phyloP scores from a whole-genome alignment of 2,329 filamentous ascomycete species.

The Coniochaeta sp. region DNA sequence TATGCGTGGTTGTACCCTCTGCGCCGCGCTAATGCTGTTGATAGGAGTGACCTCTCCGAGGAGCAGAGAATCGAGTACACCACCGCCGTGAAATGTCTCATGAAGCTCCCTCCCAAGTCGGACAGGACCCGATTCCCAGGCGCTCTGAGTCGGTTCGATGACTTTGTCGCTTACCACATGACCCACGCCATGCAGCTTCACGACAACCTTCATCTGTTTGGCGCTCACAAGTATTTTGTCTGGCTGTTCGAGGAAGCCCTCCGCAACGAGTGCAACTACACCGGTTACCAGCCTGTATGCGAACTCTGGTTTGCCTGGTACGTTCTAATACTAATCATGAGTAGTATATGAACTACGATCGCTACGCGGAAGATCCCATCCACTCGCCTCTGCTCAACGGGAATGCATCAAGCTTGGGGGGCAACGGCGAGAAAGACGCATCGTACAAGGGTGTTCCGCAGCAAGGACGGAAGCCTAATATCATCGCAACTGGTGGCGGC shows the following conservation, averaged over 20 bases:
- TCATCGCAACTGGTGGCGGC: conserved; percentile 38
- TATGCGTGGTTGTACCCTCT: background rate
- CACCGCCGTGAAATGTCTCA: conserved; percentile 18
- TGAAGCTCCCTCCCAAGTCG: conserved; percentile 15
- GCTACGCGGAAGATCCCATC: conserved; percentile 35
- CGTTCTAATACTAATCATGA: background rate
- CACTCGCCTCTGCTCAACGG: conserved; percentile 49
- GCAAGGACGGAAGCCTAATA: conserved; percentile 26
- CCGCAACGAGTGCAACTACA: conserved; percentile 26
- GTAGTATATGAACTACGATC: conserved; percentile 45
- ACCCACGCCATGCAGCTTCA: conserved; percentile 17
- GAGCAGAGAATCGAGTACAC: conserved; percentile 17
- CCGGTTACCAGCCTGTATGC: conserved; percentile 21
- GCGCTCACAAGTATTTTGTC: conserved; percentile 23
- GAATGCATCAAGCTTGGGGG: conserved; percentile 39
- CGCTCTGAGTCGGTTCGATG: conserved; percentile 19
- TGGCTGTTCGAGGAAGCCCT: conserved; percentile 23
- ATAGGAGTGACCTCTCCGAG: conserved; percentile 17
- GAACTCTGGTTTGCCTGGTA: too few relatives aligned
- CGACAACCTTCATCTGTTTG: conserved; percentile 18
- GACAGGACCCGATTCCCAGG: conserved; percentile 17
- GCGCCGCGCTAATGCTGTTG: background rate
- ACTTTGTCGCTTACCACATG: conserved; percentile 26
- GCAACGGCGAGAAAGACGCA: conserved; percentile 30
- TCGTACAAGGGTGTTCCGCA: conserved; percentile 18